Evolutionary conservation across 73 alveolate species (phyloP).

Genomic region (Tetrahymena borealis): DNA sequence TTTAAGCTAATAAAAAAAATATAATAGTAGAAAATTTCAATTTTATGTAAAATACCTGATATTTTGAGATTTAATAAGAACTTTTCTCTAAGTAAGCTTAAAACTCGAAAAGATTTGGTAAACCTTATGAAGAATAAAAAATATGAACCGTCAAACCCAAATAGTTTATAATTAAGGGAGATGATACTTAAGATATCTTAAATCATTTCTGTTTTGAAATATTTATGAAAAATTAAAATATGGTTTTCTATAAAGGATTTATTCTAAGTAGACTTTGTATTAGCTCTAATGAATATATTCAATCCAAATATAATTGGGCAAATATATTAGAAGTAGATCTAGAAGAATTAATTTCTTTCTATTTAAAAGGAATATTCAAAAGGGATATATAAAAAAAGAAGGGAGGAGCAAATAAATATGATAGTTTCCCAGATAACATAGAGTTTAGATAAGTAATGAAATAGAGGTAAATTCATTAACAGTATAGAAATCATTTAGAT

Average conservation of each 20-base stretch:
- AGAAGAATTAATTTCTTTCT: not conserved
- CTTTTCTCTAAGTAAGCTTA: too few relatives aligned
- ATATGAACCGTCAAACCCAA: not conserved
- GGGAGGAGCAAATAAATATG: not conserved
- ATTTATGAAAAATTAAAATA: not conserved
- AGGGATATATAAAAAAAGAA: not conserved
- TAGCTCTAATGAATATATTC: not conserved
- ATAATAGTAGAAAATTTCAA: too few relatives aligned
- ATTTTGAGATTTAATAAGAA: not conserved
- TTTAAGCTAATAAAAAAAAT: not conserved
- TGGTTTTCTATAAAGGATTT: not conserved
- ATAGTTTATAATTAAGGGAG: not conserved
- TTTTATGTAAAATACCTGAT: too few relatives aligned
- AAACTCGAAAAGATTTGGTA: too few relatives aligned
- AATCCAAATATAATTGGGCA: not conserved
- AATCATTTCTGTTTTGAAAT: not conserved
- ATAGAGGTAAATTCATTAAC: not conserved
- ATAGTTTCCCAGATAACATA: not conserved
- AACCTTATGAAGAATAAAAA: not conserved
- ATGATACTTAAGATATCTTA: not conserved
- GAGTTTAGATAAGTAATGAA: not conserved
- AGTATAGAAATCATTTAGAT: too few relatives aligned
- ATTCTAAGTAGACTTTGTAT: not conserved
- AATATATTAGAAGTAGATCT: not conserved
- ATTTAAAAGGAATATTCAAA: not conserved